phyloP scores from a whole-genome alignment of 2,329 filamentous ascomycete genomes.

The Cladosporium sp. region DNA sequence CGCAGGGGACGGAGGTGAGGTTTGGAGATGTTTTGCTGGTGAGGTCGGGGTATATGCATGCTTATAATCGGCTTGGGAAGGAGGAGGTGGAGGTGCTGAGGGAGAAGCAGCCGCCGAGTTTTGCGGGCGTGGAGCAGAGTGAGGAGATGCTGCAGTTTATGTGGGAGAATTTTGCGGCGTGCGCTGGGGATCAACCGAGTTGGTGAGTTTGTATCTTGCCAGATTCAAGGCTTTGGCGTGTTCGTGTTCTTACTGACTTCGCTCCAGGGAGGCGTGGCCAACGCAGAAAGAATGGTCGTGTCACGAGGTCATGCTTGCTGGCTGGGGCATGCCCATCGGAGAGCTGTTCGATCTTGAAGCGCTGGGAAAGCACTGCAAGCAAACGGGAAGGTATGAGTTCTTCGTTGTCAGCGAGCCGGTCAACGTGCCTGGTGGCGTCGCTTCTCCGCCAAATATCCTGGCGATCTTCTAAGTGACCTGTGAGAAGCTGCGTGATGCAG shows the following conservation, averaged over 20 bases:
- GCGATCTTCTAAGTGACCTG: slow-evolving; percentile 20
- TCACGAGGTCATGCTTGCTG: slow-evolving; percentile 47
- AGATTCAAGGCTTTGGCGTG: not conserved
- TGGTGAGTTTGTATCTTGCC: slow-evolving; percentile 26
- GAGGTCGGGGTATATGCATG: slow-evolving; percentile 50
- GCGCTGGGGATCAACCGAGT: slow-evolving; percentile 40
- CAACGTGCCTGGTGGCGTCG: slow-evolving; percentile 24
- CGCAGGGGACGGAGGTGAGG: slow-evolving; percentile 55
- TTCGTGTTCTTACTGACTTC: not conserved
- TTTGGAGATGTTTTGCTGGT: slow-evolving; percentile 57
- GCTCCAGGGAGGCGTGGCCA: slow-evolving; percentile 36
- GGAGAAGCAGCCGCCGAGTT: slow-evolving; percentile 40
- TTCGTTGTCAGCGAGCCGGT: slow-evolving; percentile 27
- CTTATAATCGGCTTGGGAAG: slow-evolving; percentile 41
- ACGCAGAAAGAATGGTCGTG: slow-evolving; percentile 38
- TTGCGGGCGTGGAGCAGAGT: slow-evolving; percentile 52
- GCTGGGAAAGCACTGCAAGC: slow-evolving; percentile 33
- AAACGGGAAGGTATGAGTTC: slow-evolving; percentile 33
- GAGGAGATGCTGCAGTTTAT: slow-evolving; percentile 46
- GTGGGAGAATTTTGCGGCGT: slow-evolving; percentile 42
- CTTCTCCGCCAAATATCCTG: slow-evolving; percentile 26
- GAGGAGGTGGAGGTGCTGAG: slow-evolving; percentile 40
- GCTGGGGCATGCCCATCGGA: slow-evolving; percentile 32
- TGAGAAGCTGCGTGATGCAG: not conserved
- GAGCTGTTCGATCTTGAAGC: slow-evolving; percentile 40